Evolutionary conservation across 2,329 filamentous ascomycete genomes (phyloP), one percentile per base, ranked within the genome.

Genomic region (Ceratocystis destructans): DNA sequence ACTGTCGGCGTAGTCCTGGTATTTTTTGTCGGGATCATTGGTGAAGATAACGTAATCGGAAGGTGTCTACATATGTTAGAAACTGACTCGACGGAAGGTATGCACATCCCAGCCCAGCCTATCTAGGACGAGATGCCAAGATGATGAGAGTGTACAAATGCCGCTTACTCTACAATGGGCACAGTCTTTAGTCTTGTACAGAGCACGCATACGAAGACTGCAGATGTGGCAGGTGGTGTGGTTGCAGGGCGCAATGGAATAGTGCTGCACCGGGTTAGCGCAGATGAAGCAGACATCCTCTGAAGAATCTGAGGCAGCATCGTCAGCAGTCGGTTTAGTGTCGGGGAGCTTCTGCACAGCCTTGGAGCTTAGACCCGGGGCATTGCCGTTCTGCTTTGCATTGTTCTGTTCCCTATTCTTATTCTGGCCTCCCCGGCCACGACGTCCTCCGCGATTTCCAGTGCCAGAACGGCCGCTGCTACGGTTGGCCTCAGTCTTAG

Each of bases 141-240:
- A 41, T 41, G 37, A 41, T 12, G 37, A 15, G 7, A 46, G 8
- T 61, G 31, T 61, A 31, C 7, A 12, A n/a, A 7, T 17, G 44
- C 55, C 33, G 79, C 87, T 71, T 81, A 92, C 89, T 73, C 94
- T 82, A 74, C 94, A 99, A 75, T 97, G 92, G n/a, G 92, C 89
- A 76, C 94, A 99, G 70, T 92, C 89, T 75, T 96, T 96, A 68
- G 87, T 95, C 79, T 96, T 97, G 77, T 97, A 99, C 57, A 99
- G 79, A 0, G 93, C 94, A 71, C 94, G 84, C 83, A 97, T 84
- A 68, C 94, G 84, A 71, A 99, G 78, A 8, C 91, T 87, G 75
- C 94, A 99, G 70, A 97, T 96, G 77, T 99, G 94, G 74, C 94
- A 99, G 62, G 93, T 96, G 67, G 89, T 84, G 77, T 99, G 94